Conservation (phyloP, 345 rosid genomes). For the Ailanthus altissimus region DNA sequence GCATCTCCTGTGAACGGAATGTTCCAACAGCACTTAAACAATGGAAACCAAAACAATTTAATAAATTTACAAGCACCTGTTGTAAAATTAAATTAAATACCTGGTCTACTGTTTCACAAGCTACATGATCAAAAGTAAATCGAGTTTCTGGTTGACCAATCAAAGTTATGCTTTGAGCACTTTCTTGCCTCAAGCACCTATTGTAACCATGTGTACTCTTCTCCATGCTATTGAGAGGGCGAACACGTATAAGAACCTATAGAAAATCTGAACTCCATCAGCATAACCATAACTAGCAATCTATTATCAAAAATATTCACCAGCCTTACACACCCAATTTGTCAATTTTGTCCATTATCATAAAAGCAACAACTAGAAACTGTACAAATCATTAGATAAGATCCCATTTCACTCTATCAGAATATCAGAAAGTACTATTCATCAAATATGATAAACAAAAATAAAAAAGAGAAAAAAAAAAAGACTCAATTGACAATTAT, state of each 20-base stretch:
- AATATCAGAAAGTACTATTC: neutral
- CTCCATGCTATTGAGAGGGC: slow-evolving; percentile 90
- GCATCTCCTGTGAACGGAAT: slow-evolving; percentile 62
- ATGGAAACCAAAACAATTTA: neutral
- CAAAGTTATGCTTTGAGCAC: slow-evolving; percentile 75
- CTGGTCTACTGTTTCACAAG: slow-evolving; percentile 94
- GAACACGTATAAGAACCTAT: slow-evolving; percentile 79
- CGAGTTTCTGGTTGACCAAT: slow-evolving; percentile 87
- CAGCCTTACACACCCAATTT: neutral
- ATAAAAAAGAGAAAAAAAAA: neutral
- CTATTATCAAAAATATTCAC: no score
- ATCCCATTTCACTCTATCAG: neutral
- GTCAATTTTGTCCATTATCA: neutral
- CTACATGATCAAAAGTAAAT: slow-evolving; percentile 86
- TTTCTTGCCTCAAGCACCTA: slow-evolving; percentile 94
- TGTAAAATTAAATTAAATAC: slow-evolving; percentile 29
- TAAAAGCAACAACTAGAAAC: neutral
- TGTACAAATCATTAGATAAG: neutral
- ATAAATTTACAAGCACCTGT: no score
- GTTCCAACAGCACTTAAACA: slow-evolving; percentile 2
- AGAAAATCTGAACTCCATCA: slow-evolving; percentile 20
- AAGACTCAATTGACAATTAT: neutral
- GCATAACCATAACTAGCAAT: neutral
- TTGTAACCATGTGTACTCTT: slow-evolving; percentile 62
- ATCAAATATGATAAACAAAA: neutral